Conservation (phyloP, 768 basidiomycete species). For the Tulasnella sp. region DNA sequence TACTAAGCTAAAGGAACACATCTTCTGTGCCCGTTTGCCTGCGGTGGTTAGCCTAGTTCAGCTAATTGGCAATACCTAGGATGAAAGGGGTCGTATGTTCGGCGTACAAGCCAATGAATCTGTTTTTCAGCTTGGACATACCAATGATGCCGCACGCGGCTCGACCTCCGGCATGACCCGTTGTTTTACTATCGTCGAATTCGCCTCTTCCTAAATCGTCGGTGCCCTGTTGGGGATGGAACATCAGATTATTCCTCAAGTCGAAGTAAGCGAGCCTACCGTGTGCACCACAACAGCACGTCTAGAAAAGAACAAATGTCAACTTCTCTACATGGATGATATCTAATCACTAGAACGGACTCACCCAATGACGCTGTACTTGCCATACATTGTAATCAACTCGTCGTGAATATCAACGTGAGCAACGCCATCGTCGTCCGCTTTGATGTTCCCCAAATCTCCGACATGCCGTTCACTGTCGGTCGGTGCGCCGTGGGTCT, state of each 20-base stretch:
- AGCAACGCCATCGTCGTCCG: conserved; percentile 46
- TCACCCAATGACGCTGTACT: conserved; percentile 56
- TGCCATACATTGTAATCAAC: conserved; percentile 54
- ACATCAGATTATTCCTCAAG: background rate
- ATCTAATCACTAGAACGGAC: conserved; percentile 18
- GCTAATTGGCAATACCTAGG: too few relatives aligned
- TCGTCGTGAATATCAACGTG: conserved; percentile 45
- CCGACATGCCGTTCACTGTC: conserved; percentile 54
- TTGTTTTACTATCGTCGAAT: conserved; percentile 57
- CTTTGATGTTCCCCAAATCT: conserved; percentile 61
- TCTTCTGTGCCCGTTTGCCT: too few relatives aligned
- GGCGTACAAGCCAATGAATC: too few relatives aligned
- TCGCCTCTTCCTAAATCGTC: conserved; percentile 69
- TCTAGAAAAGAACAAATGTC: conserved; percentile 25
- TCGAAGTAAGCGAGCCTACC: conserved; percentile 26
- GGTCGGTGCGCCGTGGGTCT: conserved; percentile 51
- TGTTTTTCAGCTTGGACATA: too few relatives aligned
- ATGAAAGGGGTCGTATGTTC: too few relatives aligned
- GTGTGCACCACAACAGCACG: conserved; percentile 67
- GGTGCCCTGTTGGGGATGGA: conserved; percentile 36
- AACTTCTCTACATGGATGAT: background rate
- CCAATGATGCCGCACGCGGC: conserved; percentile 78
- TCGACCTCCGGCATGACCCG: conserved; percentile 64
- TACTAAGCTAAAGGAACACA: too few relatives aligned
- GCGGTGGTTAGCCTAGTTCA: too few relatives aligned